Evolutionary conservation across 768 basidiomycete genomes (phyloP), one percentile per base, ranked within the genome.

Genomic region (Tremella yokohamensis): DNA sequence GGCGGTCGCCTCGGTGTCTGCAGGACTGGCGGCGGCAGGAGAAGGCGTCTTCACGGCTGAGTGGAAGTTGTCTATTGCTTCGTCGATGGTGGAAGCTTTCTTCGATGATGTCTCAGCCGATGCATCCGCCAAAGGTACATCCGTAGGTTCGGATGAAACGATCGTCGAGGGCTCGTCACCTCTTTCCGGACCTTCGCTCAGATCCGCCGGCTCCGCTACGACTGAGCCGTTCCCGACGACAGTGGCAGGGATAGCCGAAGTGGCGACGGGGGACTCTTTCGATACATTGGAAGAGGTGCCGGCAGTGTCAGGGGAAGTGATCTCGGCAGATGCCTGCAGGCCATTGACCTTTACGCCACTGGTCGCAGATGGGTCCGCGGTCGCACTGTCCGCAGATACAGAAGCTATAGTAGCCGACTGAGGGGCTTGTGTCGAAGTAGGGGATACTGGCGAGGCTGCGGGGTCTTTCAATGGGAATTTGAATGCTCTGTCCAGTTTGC

Each of bases 401-500:
- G 29, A 34, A 11, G 48, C 39, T 12, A 52, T 57, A n/a, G 56
- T 4, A 12, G 19, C 54, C 11, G 54, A 26, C 3, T 15, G 18
- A 8, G 54, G 54, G 2, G 40, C 26, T 9, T 19, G 34, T 24
- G 16, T 40, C 34, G 54, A 48, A 11, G 12, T 20, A 16, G 54
- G 48, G 49, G 12, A 47, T 24, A 39, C 11, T 11, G 29, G 29
- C 29, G 29, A 34, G 29, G 4, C 29, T 34, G 29, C 29, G 6
- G 29, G 29, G 29, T 34, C 29, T 34, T 34, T 34, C 29, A 34
- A 34, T 1, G 74, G 74, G 63, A 76, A 76, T 49, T 71, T 74
- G 68, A 76, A 76, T 4, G 61, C 58, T 11, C 74, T 69, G 63
- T 76, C 75, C 22, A 76, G 47, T 40, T 73, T 76, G 4, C 75